Conservation (phyloP, 2,329 filamentous ascomycete genomes). For the Lachnellula hyalina region DNA sequence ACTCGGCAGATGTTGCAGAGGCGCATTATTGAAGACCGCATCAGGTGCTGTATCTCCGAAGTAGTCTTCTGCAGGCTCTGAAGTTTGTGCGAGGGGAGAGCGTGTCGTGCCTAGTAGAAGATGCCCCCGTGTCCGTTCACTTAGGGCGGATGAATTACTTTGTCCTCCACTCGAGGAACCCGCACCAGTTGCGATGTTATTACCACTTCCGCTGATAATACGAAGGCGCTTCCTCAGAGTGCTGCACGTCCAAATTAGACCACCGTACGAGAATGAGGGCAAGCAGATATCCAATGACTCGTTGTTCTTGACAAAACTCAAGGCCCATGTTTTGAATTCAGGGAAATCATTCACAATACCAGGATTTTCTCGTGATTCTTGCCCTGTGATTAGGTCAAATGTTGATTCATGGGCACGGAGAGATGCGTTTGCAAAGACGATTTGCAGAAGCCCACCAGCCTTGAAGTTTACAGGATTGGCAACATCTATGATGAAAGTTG, state of each 20-base stretch:
- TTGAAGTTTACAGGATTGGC: conserved; percentile 50
- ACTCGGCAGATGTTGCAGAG: conserved; percentile 1
- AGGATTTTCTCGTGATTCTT: conserved; percentile 22
- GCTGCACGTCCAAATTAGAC: conserved; percentile 63
- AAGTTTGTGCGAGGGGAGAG: conserved; percentile 12
- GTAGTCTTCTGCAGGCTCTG: conserved; percentile 24
- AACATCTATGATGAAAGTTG: conserved; percentile 70
- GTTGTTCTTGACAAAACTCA: conserved; percentile 48
- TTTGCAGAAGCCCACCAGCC: conserved; percentile 46
- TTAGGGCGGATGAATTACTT: conserved; percentile 13
- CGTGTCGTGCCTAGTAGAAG: background rate
- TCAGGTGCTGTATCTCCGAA: conserved; percentile 19
- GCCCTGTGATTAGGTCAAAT: conserved; percentile 26
- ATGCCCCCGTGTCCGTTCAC: conserved; percentile 12
- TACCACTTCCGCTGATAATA: conserved; percentile 56
- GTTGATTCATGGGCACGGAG: conserved; percentile 43
- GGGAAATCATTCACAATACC: conserved; percentile 45
- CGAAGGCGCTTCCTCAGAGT: conserved; percentile 65
- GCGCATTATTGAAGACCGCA: background rate
- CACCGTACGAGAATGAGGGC: conserved; percentile 56
- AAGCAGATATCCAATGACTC: conserved; percentile 48
- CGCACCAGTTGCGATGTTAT: conserved; percentile 19
- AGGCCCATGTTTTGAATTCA: conserved; percentile 66
- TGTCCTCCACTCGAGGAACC: conserved; percentile 17
- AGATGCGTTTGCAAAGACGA: conserved; percentile 65